phyloP scores from a whole-genome alignment of 148 eudicot species.

The Arctostaphylos glauca region DNA sequence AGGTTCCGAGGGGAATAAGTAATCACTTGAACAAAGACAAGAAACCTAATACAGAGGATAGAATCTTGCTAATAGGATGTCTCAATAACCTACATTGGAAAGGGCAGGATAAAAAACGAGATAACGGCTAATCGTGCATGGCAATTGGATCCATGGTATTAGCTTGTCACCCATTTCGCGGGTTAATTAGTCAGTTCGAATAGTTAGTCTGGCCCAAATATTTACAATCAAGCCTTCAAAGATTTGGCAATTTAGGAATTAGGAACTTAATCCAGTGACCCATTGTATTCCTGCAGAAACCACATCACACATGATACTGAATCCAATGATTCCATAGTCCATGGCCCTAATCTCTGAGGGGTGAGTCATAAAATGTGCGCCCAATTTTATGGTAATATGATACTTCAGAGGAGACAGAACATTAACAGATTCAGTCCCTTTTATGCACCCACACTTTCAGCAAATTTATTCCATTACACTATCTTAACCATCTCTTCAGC shows the following conservation, averaged over 20 bases:
- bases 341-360: no score
- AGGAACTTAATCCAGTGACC: neutral
- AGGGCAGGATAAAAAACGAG: neutral
- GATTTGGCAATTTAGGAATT: neutral
- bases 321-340: neutral
- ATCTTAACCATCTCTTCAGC: slow-evolving; percentile 10
- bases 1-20: neutral
- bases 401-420: neutral
- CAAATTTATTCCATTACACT: neutral
- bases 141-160: neutral
- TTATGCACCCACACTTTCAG: neutral
- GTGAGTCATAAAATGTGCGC: neutral
- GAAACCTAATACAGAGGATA: neutral
- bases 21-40: neutral
- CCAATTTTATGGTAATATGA: neutral
- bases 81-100: neutral
- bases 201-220: neutral
- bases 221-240: neutral
- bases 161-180: neutral
- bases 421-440: neutral
- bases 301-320: neutral
- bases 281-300: neutral
- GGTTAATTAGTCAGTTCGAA: neutral
- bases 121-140: neutral
- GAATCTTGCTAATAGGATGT: neutral